phyloP scores from a whole-genome alignment of 1,139 yeast genomes.

The Martiniozyma asiatica region DNA sequence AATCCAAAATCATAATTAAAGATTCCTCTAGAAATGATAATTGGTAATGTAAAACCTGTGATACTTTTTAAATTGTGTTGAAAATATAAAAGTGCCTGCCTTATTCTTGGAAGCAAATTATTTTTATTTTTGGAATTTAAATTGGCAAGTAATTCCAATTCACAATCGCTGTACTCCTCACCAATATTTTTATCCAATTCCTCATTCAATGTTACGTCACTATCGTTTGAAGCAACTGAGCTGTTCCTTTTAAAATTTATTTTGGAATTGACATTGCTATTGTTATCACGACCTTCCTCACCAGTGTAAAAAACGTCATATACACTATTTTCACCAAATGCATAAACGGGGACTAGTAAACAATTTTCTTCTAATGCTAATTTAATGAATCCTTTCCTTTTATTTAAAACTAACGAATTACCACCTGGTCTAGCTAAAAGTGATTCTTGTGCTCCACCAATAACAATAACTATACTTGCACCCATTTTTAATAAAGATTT shows the following conservation, averaged over 20 bases:
- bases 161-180: no score
- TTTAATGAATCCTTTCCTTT: conserved; percentile 80
- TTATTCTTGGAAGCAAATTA: conserved; percentile 1
- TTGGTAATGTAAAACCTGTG: conserved; percentile 81
- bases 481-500: conserved; percentile 53
- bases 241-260: no score
- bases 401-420: conserved; percentile 55
- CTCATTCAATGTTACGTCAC: no score
- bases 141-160: no score
- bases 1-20: conserved; percentile 88
- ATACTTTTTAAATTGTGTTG: conserved; percentile 63
- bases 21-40: conserved; percentile 85
- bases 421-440: conserved; percentile 53
- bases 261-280: background rate
- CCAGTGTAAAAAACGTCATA: conserved; percentile 20
- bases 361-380: conserved; percentile 57
- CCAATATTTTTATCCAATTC: no score
- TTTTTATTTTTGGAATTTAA: background rate
- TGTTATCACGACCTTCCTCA: no score
- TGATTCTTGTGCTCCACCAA: conserved; percentile 94
- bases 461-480: conserved; percentile 76
- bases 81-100: conserved; percentile 24
- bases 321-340: conserved; percentile 67
- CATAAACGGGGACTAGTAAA: conserved; percentile 72
- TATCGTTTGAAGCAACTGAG: no score